Percentiles rank a stretch among this genome's conserved stretches.
These are phyloP conservation scores for Triglochin maritima DNA, from an alignment of 106 monocot genomes.

Conservation along the genomic window DNA sequence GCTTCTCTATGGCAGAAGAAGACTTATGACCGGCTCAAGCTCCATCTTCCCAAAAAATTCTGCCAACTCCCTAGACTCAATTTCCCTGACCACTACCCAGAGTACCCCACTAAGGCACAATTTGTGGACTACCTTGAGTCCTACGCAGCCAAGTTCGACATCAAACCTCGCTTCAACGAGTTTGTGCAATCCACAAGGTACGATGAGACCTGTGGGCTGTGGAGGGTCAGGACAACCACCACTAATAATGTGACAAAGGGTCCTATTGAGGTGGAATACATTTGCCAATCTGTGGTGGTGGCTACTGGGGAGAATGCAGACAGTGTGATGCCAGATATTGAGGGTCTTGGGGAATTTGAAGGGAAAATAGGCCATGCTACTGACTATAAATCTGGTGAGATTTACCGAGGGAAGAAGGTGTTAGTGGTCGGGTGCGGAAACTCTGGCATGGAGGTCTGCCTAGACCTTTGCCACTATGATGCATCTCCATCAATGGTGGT, in stretches of 20 bases:
- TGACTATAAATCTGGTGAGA: constrained; percentile 34
- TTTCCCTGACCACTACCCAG: constrained; percentile 5
- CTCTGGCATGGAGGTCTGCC: constrained; percentile 14
- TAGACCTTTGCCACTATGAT: constrained; percentile 34
- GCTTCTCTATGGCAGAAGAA: constrained; percentile 13
- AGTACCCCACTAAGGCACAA: constrained; percentile 19
- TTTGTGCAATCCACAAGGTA: neutral
- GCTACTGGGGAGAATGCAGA: constrained; percentile 52
- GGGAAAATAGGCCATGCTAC: constrained; percentile 18
- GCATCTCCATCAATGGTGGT: constrained; percentile 40
- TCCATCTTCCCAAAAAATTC: constrained; percentile 14
- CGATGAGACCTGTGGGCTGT: constrained; percentile 6
- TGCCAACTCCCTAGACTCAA: constrained; percentile 6
- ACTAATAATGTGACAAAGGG: neutral
- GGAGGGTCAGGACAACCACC: constrained; percentile 5
- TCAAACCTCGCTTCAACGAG: constrained; percentile 10
- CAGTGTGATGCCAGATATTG: constrained; percentile 29
- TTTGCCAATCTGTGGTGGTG: constrained; percentile 39
- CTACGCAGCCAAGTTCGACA: constrained; percentile 6
- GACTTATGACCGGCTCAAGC: constrained; percentile 15
- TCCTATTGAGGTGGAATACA: constrained; percentile 28
- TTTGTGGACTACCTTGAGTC: constrained; percentile 7
- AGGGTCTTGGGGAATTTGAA: constrained; percentile 20
- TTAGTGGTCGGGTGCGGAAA: constrained; percentile 12
- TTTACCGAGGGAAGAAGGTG: constrained; percentile 22